Evolutionary conservation across 2,329 filamentous ascomycete genomes (phyloP), one percentile per base, ranked within the genome.

Genomic region (Ophiobolus disseminans): DNA sequence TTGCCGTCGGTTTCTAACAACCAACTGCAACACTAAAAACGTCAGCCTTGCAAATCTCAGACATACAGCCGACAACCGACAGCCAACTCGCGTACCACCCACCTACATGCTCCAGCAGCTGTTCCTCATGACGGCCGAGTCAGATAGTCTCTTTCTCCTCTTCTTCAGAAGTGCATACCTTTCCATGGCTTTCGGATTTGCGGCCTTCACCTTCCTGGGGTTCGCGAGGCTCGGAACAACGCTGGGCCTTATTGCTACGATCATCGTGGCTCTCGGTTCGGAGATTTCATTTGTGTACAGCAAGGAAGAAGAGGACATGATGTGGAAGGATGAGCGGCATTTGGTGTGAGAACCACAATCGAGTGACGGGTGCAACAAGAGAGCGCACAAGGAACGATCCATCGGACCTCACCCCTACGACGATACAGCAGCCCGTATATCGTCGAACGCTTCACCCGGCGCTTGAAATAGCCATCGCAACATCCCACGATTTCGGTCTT

Each of bases 101-200:
- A 20, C 10, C 4, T 6, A 8, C 14, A 38, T 4, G 19, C 10
- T 22, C 21, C 11, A 25, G 34, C 17, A 20, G 16, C 10, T 17
- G 16, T 10, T 13, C 17, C 4, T 10, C 22, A 28, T 28, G 23
- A 1, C 37, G 16, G 13, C 30, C 14, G 38, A 30, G 23, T 30
- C 38, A 13, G 45, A 57, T 19, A 39, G 32, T 21, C 17, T 57
- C 9, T 57, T 57, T 22, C 30, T 57, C 10, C 54, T 57, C 14
- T 49, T 57, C 45, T 57, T 57, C 40, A 51, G 54, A 14, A 42
- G 45, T 28, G 45, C 44, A 32, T 57, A 57, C 14, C 48, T 55
- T 20, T 52, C 54, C 6, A 57, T 57, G 16, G 48, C 50, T 30
- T 48, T 49, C 6, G 51, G 54, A 16, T 48, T 50, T 19, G 51